Conservation (phyloP, 306 rosid species). For the Dryas alaskensis region DNA sequence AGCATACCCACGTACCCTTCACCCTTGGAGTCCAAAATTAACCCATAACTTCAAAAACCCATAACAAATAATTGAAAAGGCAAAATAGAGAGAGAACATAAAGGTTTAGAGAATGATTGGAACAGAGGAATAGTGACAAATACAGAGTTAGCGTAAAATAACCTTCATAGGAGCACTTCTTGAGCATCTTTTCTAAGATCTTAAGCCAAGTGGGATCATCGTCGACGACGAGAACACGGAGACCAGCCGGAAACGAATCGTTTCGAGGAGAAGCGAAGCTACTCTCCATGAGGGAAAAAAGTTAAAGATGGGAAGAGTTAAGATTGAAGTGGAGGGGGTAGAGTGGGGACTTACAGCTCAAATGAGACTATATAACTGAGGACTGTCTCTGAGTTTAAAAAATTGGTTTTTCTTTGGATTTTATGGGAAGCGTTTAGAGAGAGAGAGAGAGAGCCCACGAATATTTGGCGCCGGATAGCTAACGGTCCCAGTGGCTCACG, state of each 20-base stretch:
- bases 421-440: conserved; percentile 28
- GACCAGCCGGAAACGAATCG: conserved; percentile 83
- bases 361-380: conserved; percentile 17
- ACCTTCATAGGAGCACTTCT: conserved; percentile 90
- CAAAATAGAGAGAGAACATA: neutral
- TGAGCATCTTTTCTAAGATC: conserved; percentile 97
- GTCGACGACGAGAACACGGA: conserved; percentile 89
- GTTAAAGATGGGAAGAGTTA: conserved; percentile 1
- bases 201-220: conserved; percentile 97
- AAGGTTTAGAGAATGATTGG: neutral
- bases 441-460: conserved; percentile 20
- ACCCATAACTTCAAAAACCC: conserved; percentile 16
- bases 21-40: conserved; percentile 16
- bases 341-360: conserved; percentile 19
- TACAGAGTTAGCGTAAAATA: neutral
- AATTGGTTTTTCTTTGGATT: conserved; percentile 45
- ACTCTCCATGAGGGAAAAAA: conserved; percentile 54
- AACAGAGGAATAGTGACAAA: neutral
- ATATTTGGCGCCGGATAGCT: conserved; percentile 63
- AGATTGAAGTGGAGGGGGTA: conserved; percentile 28
- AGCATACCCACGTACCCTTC: conserved; percentile 5
- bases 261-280: conserved; percentile 73
- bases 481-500: conserved; percentile 54
- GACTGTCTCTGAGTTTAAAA: conserved; percentile 24
- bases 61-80: neutral